Evolutionary conservation across 345 rosid species (phyloP).

Genomic region (Citrus australasica): DNA sequence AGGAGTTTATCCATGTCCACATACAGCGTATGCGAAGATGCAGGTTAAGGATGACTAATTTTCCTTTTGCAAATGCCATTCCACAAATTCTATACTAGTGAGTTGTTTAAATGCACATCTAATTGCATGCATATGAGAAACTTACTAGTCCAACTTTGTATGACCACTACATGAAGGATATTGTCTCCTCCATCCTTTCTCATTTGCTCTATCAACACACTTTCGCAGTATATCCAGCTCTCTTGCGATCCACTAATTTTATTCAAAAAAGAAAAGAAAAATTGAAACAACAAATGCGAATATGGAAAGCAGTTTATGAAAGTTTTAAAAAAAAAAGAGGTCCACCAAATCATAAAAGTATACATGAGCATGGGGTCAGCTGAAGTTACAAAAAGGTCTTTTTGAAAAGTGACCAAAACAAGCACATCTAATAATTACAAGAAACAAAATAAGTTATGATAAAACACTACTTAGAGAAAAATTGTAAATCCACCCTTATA

Average conservation of each 20-base stretch:
- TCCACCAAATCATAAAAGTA: neutral
- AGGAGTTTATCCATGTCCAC: slow-evolving; percentile 30
- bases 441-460: neutral
- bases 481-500: neutral
- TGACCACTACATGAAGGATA: slow-evolving; percentile 40
- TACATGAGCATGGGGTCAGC: neutral
- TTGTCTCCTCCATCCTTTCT: slow-evolving; percentile 71
- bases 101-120: neutral
- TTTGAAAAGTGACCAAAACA: neutral
- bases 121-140: neutral
- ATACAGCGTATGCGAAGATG: slow-evolving; percentile 22
- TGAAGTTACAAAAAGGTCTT: neutral
- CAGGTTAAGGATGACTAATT: slow-evolving; percentile 27
- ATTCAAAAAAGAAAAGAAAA: neutral
- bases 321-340: neutral
- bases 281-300: neutral
- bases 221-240: slow-evolving; percentile 35
- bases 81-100: neutral
- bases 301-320: neutral
- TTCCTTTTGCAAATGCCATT: neutral
- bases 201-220: slow-evolving; percentile 40
- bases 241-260: slow-evolving; percentile 41
- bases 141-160: neutral
- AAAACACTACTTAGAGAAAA: neutral
- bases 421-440: neutral